These are phyloP conservation scores for Russula sp. DNA, from an alignment of 768 basidiomycete species.

Conservation along the genomic window DNA sequence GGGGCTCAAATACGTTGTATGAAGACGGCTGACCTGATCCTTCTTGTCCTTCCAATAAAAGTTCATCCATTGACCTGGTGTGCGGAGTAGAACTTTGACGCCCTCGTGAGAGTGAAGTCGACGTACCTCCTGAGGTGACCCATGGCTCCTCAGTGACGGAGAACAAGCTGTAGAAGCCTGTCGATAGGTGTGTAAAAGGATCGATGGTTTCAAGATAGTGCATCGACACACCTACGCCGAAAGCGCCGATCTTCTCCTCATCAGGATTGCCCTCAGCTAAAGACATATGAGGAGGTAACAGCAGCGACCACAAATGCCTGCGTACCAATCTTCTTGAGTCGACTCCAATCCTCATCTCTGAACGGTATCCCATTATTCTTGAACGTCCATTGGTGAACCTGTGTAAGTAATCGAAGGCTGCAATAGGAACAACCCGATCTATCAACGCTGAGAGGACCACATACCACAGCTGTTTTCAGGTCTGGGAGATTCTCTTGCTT, in stretches of 20 bases:
- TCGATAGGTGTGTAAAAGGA: background rate
- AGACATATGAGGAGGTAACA: background rate
- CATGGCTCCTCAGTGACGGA: conserved; percentile 80
- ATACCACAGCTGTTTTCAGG: conserved; percentile 55
- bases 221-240: conserved; percentile 59
- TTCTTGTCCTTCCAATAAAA: conserved; percentile 95
- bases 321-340: conserved; percentile 81
- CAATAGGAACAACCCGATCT: background rate
- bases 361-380: conserved; percentile 85
- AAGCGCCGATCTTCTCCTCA: conserved; percentile 93
- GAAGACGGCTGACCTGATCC: conserved; percentile 54
- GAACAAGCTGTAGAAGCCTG: conserved; percentile 74
- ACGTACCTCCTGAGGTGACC: conserved; percentile 67
- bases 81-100: conserved; percentile 25
- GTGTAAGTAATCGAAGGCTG: background rate
- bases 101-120: conserved; percentile 23
- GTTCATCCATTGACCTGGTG: conserved; percentile 79
- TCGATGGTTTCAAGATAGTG: background rate
- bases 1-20: background rate
- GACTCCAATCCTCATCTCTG: conserved; percentile 78
- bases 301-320: background rate
- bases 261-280: conserved; percentile 89
- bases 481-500: conserved; percentile 40
- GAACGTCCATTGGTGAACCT: conserved; percentile 81
- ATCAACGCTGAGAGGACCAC: conserved; percentile 18